A percentile compares a stretch with the other conserved stretches of the same genome.
phyloP scores from a whole-genome alignment of 2,329 filamentous ascomycete species.

The Helicocarpus griseus region DNA sequence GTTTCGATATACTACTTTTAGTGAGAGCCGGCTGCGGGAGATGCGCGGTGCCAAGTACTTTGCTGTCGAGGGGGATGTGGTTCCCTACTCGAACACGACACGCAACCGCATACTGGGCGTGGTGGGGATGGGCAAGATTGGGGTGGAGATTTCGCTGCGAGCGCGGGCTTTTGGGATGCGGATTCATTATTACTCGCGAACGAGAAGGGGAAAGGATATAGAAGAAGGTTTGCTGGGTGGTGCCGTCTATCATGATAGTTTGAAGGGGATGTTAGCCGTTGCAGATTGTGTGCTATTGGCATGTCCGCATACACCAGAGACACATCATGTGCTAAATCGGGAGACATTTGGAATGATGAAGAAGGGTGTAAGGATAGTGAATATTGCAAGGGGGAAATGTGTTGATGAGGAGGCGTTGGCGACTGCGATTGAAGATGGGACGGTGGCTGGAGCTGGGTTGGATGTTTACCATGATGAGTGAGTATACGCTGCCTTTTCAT shows the following conservation, averaged over 20 bases:
- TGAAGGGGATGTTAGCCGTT: slow-evolving; percentile 9
- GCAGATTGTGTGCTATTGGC: slow-evolving; percentile 13
- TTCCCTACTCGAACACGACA: slow-evolving; percentile 7
- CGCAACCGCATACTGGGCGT: slow-evolving; percentile 11
- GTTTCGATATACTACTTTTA: slow-evolving; percentile 10
- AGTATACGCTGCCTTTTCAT: not conserved
- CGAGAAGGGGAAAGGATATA: slow-evolving; percentile 4
- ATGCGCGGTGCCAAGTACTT: slow-evolving; percentile 9
- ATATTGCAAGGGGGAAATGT: slow-evolving; percentile 65
- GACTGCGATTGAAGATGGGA: slow-evolving; percentile 53
- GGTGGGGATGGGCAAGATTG: slow-evolving; percentile 12
- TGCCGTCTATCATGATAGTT: slow-evolving; percentile 10
- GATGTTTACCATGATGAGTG: slow-evolving; percentile 66
- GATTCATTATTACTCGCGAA: slow-evolving; percentile 12
- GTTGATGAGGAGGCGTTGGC: slow-evolving; percentile 67
- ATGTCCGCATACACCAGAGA: slow-evolving; percentile 36
- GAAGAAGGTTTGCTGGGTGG: slow-evolving; percentile 7
- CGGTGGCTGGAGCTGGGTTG: slow-evolving; percentile 57
- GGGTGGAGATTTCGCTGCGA: slow-evolving; percentile 7
- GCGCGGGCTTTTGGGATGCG: slow-evolving; percentile 11
- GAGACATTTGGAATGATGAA: slow-evolving; percentile 63
- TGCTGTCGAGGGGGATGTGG: slow-evolving; percentile 6
- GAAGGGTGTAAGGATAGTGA: slow-evolving; percentile 59
- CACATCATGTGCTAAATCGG: slow-evolving; percentile 59
- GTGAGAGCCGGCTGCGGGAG: slow-evolving; percentile 8